phyloP scores from a whole-genome alignment of 257 asterid species.

The Gentiana macrophylla region DNA sequence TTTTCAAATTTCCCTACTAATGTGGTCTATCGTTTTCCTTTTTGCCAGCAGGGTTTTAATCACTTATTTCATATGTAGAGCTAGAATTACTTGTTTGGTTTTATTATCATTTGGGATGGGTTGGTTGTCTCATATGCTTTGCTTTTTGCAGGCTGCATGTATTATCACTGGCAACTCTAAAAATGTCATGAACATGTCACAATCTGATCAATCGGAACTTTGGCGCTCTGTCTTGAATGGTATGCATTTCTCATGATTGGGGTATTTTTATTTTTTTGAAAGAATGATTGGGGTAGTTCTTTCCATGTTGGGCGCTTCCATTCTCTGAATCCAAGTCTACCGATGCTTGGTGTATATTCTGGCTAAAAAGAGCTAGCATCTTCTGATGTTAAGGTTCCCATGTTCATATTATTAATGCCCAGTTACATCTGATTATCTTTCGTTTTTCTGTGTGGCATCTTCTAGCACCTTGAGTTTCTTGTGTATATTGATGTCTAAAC shows the following conservation, averaged over 20 bases:
- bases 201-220: slow-evolving; percentile 81
- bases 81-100: background rate
- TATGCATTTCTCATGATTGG: slow-evolving; percentile 15
- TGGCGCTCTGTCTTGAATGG: slow-evolving; percentile 86
- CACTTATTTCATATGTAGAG: background rate
- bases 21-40: background rate
- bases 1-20: background rate
- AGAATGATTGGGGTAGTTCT: no score
- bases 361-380: no score
- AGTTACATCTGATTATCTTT: no score
- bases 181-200: slow-evolving; percentile 94
- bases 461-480: background rate
- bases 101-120: background rate
- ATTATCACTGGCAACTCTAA: slow-evolving; percentile 89
- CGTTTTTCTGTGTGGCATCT: background rate
- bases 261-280: background rate
- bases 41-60: background rate
- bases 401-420: no score
- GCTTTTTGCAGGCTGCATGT: slow-evolving; percentile 75
- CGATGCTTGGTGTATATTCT: no score
- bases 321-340: no score
- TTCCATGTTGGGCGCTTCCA: no score
- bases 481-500: background rate
- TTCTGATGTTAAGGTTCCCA: no score
- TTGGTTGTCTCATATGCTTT: background rate